Base-by-base conservation (phyloP, 1,284 basidiomycete genomes). In the Rhodotorula sp. region DNA sequence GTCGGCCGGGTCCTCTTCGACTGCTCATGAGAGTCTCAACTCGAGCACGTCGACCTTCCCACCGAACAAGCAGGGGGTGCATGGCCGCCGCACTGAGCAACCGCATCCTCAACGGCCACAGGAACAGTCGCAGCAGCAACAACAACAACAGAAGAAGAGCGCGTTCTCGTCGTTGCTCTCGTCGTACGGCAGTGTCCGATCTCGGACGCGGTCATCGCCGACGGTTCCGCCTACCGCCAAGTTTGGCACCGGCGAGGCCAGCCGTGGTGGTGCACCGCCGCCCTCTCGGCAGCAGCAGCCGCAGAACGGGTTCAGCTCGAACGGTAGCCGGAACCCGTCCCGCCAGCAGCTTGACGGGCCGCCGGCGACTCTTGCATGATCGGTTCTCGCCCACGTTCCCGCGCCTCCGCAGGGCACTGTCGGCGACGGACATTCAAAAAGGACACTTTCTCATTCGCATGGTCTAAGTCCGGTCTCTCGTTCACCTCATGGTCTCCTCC, bases 111-210 rank as follows among this genome's bases (percentile, higher is more conserved):
- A 42, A 42, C 37, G 37, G 37, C 37, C 37, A 42, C 37, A 42
- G 37, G 10, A 42, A 42, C 37, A 42, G 49, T 18, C 29, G 29
- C 54, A 8, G 17, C 26, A 30, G 56, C 42, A n/a, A 26, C 48
- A 51, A 8, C 29, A 26, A 2, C 37, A 29, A n/a, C n/a, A 37
- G 1, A 66, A 66, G 59, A 66, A 70, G 65, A 60, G 65, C 58
- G 60, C 46, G 22, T 60, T 70, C 37, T 58, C 65, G 18, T 42
- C 62, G 5, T 48, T 70, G 4, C 67, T 70, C 44, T 42, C 49
- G 37, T 54, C 49, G 49, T 53, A 51, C 37, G 59, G 59, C 45
- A 58, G 54, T 49, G 57, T 62, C 18, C 61, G 68, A 29, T 61
- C 60, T 17, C 54, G 64, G 46, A 33, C 48, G 24, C 57, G 51